Conservation (phyloP, 2,329 filamentous ascomycete species). For the Phoma sp. region DNA sequence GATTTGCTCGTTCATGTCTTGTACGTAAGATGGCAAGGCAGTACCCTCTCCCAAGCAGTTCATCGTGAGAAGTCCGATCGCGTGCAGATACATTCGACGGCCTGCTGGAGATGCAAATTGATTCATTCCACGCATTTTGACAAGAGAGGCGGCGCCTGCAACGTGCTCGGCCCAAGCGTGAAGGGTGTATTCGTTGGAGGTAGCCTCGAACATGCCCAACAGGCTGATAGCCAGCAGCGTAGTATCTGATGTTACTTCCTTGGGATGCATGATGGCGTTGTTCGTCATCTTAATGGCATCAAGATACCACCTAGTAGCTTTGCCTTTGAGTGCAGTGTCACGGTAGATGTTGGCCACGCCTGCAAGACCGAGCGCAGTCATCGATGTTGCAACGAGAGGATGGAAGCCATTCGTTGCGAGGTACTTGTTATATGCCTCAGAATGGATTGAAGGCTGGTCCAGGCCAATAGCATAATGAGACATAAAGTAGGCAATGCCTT, state of each 20-base stretch:
- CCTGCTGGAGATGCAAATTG: constrained; percentile 41
- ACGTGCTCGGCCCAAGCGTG: constrained; percentile 47
- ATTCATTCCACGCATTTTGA: constrained; percentile 39
- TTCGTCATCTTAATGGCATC: constrained; percentile 45
- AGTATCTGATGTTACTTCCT: constrained; percentile 39
- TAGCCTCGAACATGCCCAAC: constrained; percentile 45
- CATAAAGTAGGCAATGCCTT: constrained; percentile 47
- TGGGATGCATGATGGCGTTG: constrained; percentile 35
- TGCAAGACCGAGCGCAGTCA: constrained; percentile 46
- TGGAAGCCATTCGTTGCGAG: constrained; percentile 43
- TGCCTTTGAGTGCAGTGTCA: constrained; percentile 34
- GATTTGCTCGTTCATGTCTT: constrained; percentile 35
- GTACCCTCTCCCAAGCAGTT: constrained; percentile 38
- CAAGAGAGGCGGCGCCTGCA: constrained; percentile 42
- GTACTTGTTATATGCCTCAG: constrained; percentile 30
- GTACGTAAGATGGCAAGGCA: constrained; percentile 33
- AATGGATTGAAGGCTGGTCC: constrained; percentile 39
- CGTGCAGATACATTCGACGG: constrained; percentile 43
- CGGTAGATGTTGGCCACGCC: constrained; percentile 40
- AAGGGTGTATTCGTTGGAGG: constrained; percentile 39
- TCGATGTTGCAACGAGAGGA: constrained; percentile 40
- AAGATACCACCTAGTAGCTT: constrained; percentile 42
- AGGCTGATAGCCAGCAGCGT: constrained; percentile 43
- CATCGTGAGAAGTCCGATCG: constrained; percentile 35
- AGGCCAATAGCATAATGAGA: constrained; percentile 32